These are phyloP conservation scores for Collariella sp. DNA, from an alignment of 495 filamentous ascomycete species.

Conservation along the genomic window DNA sequence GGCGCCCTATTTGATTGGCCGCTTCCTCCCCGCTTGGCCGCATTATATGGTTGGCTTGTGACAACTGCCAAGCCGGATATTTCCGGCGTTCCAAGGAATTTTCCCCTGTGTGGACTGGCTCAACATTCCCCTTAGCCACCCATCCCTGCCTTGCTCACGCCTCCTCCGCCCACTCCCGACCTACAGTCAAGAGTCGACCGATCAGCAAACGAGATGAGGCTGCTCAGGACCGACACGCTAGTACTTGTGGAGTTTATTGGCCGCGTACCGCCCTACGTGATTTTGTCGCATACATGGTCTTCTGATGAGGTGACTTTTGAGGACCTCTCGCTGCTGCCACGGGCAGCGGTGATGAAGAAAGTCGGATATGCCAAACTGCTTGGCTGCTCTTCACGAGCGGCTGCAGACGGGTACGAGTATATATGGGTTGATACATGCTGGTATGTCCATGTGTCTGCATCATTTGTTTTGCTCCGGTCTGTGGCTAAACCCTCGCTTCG, in stretches of 20 bases:
- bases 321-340: constrained; percentile 16
- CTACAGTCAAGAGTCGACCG: too few relatives aligned
- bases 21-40: too few relatives aligned
- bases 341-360: constrained; percentile 10
- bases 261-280: constrained; percentile 28
- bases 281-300: constrained; percentile 40
- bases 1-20: too few relatives aligned
- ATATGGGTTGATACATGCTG: constrained; percentile 31
- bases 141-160: too few relatives aligned
- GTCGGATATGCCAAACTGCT: constrained; percentile 20
- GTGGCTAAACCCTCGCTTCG: neutral
- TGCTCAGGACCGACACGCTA: constrained; percentile 15
- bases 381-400: constrained; percentile 9
- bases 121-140: too few relatives aligned
- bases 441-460: neutral
- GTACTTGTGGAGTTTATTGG: constrained; percentile 14
- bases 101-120: too few relatives aligned
- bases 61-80: too few relatives aligned
- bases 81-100: too few relatives aligned
- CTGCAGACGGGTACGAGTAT: constrained; percentile 17
- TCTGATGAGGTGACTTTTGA: constrained; percentile 35
- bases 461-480: neutral
- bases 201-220: constrained; percentile 17
- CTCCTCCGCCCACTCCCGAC: too few relatives aligned
- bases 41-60: too few relatives aligned